Base-by-base conservation (phyloP, 1,139 yeast species). In the Suhomyces wounanorum region DNA sequence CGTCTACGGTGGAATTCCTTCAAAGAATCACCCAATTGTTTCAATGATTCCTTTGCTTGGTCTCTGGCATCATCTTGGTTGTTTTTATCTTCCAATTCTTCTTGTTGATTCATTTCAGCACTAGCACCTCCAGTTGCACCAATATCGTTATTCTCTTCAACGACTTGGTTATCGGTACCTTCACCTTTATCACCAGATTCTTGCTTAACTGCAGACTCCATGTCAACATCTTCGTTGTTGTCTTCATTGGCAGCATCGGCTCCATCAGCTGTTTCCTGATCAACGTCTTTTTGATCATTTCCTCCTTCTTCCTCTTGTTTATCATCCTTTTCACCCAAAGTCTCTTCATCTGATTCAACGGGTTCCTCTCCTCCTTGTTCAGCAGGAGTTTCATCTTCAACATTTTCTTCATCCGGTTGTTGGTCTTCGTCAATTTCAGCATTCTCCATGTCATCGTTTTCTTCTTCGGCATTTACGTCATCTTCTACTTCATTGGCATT, bases 1-100 rank as follows among this genome's bases (percentile, higher is more conserved):
- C 89, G 84, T 62, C 97, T 87, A 65, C 91, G 88, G 65, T 92
- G 96, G 72, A 88, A 94, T 65, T 92, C 97, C 64, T 91, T 89
- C 67, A 91, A 69, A 0, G 96, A 83, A 65, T 92, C 97, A 49
- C 98, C 98, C 23, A 94, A 76, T 64, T 91, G 91, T 65, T 88
- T 88, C 69, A 92, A 75, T 0, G 95, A 83, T 60, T 91, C 95
- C 51, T 81, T 79, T n/a, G 91, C 94, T 59, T 81, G 81, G 49
- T 87, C 85, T 52, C 89, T 77, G 10, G 89, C 85, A 21, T 79
- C 74, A 55, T 89, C 95, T 43, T 76, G 78, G 18, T 64, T 59
- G 7, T 68, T 56, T 13, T 35, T 37, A 3, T 50, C 52, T 18
- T 63, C 60, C 36, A 69, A 66, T 31, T 73, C 66, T 44, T 75